These are phyloP conservation scores for Candolleomyces efflorescens DNA, from an alignment of 768 basidiomycete species.

Conservation along the genomic window DNA sequence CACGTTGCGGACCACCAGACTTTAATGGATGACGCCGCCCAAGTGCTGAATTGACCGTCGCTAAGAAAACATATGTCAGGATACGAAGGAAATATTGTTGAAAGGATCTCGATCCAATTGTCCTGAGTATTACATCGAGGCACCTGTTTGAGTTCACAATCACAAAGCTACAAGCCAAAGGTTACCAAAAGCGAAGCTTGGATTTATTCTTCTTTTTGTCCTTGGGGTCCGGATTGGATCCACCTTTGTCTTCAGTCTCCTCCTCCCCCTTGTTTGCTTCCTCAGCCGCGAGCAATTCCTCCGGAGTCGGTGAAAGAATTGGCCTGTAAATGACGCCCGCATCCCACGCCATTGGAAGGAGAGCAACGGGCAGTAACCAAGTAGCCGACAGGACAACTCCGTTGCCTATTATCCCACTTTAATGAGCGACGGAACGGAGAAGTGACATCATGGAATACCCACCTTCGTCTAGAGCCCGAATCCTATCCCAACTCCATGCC, in stretches of 20 bases:
- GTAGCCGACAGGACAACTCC: constrained; percentile 82
- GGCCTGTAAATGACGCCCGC: constrained; percentile 38
- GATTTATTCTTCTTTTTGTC: constrained; percentile 3
- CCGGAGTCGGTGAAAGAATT: constrained; percentile 17
- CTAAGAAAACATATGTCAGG: no score
- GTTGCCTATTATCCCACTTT: constrained; percentile 41
- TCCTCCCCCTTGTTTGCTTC: constrained; percentile 32
- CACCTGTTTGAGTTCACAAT: not conserved
- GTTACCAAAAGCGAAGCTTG: not conserved
- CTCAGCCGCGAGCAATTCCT: constrained; percentile 37
- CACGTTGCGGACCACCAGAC: not conserved
- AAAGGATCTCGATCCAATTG: not conserved
- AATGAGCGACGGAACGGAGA: constrained; percentile 4
- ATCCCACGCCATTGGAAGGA: constrained; percentile 76
- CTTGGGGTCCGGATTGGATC: constrained; percentile 9
- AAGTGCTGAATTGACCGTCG: not conserved
- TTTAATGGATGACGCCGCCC: not conserved
- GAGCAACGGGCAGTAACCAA: constrained; percentile 73
- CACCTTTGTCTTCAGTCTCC: constrained; percentile 11
- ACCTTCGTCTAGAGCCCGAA: constrained; percentile 69
- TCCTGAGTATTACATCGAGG: not conserved
- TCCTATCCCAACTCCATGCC: constrained; percentile 73
- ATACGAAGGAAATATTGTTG: no score
- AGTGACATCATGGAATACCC: constrained; percentile 6
- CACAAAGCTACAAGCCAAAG: not conserved